A percentile compares a stretch with the other conserved stretches of the same genome.
Evolutionary conservation across 176 grass and related monocot genomes (phyloP).

Genomic region (Ensete glaucum): DNA sequence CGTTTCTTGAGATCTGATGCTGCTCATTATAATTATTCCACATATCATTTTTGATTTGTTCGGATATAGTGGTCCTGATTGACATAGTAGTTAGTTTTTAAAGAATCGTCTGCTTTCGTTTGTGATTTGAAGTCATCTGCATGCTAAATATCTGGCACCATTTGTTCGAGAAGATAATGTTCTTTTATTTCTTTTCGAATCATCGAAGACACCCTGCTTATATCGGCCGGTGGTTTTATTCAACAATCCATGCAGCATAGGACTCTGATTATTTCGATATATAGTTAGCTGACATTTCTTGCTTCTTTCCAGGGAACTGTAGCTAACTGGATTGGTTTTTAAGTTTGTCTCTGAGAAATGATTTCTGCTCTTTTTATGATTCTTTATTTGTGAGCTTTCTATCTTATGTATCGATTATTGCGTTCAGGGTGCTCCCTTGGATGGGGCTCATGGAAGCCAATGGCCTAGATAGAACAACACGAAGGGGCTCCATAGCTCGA

Average conservation of each 20-base stretch:
- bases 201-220: too few relatives aligned
- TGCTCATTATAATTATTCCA: too few relatives aligned
- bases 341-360: background rate
- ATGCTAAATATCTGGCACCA: too few relatives aligned
- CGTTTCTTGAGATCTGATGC: too few relatives aligned
- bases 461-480: constrained; percentile 36
- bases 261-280: background rate
- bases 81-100: too few relatives aligned
- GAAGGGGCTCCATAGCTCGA: constrained; percentile 23
- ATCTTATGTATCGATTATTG: background rate
- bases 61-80: too few relatives aligned
- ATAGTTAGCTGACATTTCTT: background rate
- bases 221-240: background rate
- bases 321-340: background rate
- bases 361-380: background rate
- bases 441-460: constrained; percentile 44
- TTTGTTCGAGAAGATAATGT: too few relatives aligned
- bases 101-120: too few relatives aligned
- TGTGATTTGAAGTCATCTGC: too few relatives aligned
- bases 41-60: too few relatives aligned
- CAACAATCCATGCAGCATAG: background rate
- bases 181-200: too few relatives aligned
- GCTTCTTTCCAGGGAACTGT: background rate
- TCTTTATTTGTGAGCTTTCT: background rate
- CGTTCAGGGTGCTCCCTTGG: background rate